These are phyloP conservation scores for Daldinia sp. DNA, from an alignment of 2,329 filamentous ascomycete species.

Conservation along the genomic window DNA sequence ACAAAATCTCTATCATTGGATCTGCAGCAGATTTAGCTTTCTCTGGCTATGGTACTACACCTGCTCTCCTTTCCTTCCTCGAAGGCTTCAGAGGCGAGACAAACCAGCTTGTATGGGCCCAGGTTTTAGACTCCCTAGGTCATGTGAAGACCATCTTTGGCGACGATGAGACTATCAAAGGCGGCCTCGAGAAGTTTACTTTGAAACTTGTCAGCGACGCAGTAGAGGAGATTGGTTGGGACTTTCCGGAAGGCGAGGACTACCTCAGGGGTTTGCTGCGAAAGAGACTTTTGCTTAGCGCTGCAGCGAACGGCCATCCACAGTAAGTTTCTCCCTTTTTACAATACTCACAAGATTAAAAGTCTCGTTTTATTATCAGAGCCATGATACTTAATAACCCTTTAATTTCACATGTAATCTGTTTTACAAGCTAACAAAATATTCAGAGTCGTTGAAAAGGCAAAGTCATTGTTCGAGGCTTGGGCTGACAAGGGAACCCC, in stretches of 20 bases:
- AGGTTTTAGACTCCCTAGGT: slow-evolving; percentile 81
- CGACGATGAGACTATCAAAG: slow-evolving; percentile 77
- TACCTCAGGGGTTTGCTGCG: slow-evolving; percentile 86
- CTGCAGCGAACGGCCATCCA: slow-evolving; percentile 81
- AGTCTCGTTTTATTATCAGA: slow-evolving; percentile 8
- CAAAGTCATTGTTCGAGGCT: slow-evolving; percentile 81
- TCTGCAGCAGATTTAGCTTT: slow-evolving; percentile 91
- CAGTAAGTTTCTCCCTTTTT: slow-evolving; percentile 63
- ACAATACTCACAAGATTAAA: not conserved
- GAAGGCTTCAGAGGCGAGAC: slow-evolving; percentile 85
- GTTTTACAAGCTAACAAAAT: slow-evolving; percentile 39
- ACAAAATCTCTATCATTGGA: slow-evolving; percentile 92
- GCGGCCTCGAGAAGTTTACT: slow-evolving; percentile 81
- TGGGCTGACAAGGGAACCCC: slow-evolving; percentile 77
- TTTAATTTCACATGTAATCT: not conserved
- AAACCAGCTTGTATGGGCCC: slow-evolving; percentile 90
- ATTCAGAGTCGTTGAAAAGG: slow-evolving; percentile 75
- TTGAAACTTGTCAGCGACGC: slow-evolving; percentile 81
- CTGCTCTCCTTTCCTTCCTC: slow-evolving; percentile 84
- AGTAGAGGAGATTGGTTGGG: slow-evolving; percentile 86
- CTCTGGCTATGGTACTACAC: slow-evolving; percentile 84
- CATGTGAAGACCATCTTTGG: slow-evolving; percentile 88
- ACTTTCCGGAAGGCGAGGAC: slow-evolving; percentile 80
- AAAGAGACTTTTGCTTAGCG: slow-evolving; percentile 81
- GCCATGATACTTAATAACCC: not conserved